Evolutionary conservation across 306 rosid species (phyloP).

Genomic region (Acacia confusa): DNA sequence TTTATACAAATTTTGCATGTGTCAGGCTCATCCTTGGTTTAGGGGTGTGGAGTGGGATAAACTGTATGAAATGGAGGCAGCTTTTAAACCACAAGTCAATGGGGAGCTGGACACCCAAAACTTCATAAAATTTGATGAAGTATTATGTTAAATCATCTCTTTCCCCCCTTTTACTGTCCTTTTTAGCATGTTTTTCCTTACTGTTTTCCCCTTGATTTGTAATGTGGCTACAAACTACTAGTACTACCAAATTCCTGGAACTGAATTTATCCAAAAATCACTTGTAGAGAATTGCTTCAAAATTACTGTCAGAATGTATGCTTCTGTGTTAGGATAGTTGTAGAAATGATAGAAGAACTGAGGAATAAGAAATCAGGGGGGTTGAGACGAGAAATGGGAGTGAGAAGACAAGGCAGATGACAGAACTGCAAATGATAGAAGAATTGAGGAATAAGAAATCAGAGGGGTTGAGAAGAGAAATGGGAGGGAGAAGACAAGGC

Average conservation of each 20-base stretch:
- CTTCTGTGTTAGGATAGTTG: no score
- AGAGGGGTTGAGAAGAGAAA: no score
- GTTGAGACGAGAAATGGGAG: no score
- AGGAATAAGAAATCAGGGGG: no score
- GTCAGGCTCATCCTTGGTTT: constrained; percentile 99
- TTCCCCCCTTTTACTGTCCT: not conserved
- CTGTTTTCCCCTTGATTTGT: constrained; percentile 1
- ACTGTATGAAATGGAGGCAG: constrained; percentile 95
- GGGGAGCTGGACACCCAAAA: constrained; percentile 99
- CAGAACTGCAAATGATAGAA: no score
- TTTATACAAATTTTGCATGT: constrained; percentile 34
- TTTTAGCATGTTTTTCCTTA: not conserved
- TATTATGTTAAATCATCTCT: constrained; percentile 36
- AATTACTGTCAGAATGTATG: not conserved
- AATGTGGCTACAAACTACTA: not conserved
- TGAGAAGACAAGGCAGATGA: no score
- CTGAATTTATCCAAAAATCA: not conserved
- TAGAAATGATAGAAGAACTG: no score
- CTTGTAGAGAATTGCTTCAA: constrained; percentile 19
- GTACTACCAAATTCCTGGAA: constrained; percentile 13
- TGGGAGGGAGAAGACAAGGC: no score
- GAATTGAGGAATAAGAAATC: no score
- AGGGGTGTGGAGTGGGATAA: constrained; percentile 80
- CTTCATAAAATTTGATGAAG: constrained; percentile 99
- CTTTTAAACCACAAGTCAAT: constrained; percentile 91